phyloP scores from a whole-genome alignment of 2,329 filamentous ascomycete species.

The Magnaporthiopsis rhizophila region DNA sequence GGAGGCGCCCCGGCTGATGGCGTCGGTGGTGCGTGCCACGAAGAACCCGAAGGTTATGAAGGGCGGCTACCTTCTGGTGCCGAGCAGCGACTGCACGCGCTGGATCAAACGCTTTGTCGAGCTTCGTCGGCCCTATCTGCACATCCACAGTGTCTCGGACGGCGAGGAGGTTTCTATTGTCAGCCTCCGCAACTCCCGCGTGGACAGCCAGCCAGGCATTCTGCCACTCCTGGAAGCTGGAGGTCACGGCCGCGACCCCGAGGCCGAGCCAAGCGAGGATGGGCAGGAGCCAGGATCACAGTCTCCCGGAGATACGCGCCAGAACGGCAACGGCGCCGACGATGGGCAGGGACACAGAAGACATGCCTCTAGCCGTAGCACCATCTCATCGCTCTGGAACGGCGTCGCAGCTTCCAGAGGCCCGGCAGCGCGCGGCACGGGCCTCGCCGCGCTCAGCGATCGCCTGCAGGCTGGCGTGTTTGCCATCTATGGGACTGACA shows the following conservation, averaged over 20 bases:
- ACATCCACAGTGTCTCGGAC: constrained; percentile 76
- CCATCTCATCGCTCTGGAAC: constrained; percentile 49
- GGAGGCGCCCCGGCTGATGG: constrained; percentile 57
- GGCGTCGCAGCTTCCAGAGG: constrained; percentile 26
- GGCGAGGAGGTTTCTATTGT: constrained; percentile 88
- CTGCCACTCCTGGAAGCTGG: constrained; percentile 58
- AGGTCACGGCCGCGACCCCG: constrained; percentile 13
- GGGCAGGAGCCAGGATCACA: constrained; percentile 11
- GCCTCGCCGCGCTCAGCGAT: constrained; percentile 47
- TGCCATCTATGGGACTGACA: constrained; percentile 88
- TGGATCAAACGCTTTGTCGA: constrained; percentile 95
- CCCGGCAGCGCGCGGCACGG: constrained; percentile 20
- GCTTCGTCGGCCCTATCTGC: constrained; percentile 81
- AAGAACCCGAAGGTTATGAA: constrained; percentile 80
- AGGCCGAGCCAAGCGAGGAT: constrained; percentile 11
- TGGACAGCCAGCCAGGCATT: constrained; percentile 87
- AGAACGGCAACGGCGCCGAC: constrained; percentile 23
- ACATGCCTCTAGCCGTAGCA: constrained; percentile 37
- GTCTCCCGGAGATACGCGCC: constrained; percentile 1
- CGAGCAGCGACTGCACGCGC: constrained; percentile 69
- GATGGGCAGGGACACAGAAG: constrained; percentile 33
- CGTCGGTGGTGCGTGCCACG: constrained; percentile 66
- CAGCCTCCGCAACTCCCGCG: constrained; percentile 79
- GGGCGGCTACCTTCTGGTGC: constrained; percentile 79
- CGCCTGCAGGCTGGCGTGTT: constrained; percentile 68